phyloP scores from a whole-genome alignment of 768 basidiomycete genomes.

The Gymnopilus dilepis region DNA sequence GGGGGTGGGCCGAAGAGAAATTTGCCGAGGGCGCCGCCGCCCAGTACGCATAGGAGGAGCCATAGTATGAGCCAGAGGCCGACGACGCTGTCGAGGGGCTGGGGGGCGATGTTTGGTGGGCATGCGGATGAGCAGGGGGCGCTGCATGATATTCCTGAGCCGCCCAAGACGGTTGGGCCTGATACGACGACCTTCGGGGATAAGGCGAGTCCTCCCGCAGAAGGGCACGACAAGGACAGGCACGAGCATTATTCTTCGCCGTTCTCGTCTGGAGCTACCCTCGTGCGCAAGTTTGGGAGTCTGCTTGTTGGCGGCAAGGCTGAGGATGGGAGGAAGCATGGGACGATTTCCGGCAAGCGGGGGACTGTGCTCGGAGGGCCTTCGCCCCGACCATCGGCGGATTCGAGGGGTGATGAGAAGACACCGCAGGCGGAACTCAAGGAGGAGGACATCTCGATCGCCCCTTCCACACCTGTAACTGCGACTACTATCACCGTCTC shows the following conservation, averaged over 20 bases:
- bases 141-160: conserved; percentile 35
- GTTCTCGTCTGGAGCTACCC: conserved; percentile 65
- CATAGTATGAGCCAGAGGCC: conserved; percentile 86
- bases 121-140: conserved; percentile 47
- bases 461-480: conserved; percentile 14
- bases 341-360: conserved; percentile 45
- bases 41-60: conserved; percentile 79
- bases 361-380: conserved; percentile 52
- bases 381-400: conserved; percentile 34
- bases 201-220: conserved; percentile 42
- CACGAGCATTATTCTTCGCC: conserved; percentile 40
- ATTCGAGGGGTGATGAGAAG: conserved; percentile 39
- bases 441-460: conserved; percentile 33
- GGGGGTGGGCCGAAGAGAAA: conserved; percentile 30
- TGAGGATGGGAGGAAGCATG: conserved; percentile 43
- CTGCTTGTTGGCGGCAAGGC: conserved; percentile 54
- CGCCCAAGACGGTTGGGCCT: conserved; percentile 70
- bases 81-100: conserved; percentile 51
- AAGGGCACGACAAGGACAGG: conserved; percentile 35
- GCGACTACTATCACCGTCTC: conserved; percentile 8
- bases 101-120: conserved; percentile 66
- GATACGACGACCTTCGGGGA: conserved; percentile 62
- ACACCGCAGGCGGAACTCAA: conserved; percentile 27
- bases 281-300: conserved; percentile 81
- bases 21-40: conserved; percentile 73